Conservation (phyloP, 345 rosid genomes). For the Lumnitzera racemosa region DNA sequence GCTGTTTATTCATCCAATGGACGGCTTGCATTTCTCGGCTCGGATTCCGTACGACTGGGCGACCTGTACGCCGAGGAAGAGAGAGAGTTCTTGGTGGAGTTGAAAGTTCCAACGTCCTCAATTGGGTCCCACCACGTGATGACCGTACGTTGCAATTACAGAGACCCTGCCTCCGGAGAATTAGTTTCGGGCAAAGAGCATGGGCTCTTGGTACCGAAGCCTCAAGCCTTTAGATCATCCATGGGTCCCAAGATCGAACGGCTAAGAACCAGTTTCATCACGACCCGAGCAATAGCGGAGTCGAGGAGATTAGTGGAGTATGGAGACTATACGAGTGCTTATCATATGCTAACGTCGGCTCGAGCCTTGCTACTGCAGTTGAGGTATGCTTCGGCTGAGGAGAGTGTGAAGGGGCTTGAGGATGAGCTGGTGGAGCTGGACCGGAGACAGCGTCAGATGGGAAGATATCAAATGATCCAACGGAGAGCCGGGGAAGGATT, state of each 20-base stretch:
- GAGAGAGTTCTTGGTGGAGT: conserved; percentile 65
- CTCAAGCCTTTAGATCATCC: conserved; percentile 29
- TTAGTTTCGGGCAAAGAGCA: conserved; percentile 46
- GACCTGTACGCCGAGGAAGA: conserved; percentile 80
- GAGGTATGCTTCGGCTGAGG: conserved; percentile 24
- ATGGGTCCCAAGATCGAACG: conserved; percentile 36
- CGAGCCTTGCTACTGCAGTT: conserved; percentile 57
- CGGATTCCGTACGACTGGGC: conserved; percentile 57
- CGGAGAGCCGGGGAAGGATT: conserved; percentile 19
- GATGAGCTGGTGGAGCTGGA: conserved; percentile 63
- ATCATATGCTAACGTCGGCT: conserved; percentile 60
- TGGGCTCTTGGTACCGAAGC: conserved; percentile 27
- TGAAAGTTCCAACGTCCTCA: conserved; percentile 34
- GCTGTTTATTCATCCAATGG: conserved; percentile 63
- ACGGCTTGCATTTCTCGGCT: conserved; percentile 36
- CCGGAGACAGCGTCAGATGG: conserved; percentile 37
- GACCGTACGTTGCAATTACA: conserved; percentile 57
- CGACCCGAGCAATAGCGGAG: conserved; percentile 72
- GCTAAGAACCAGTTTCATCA: conserved; percentile 48
- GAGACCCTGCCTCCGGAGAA: conserved; percentile 52
- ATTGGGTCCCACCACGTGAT: conserved; percentile 36
- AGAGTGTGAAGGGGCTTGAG: conserved; percentile 38
- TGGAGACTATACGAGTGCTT: conserved; percentile 54
- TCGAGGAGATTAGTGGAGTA: conserved; percentile 53
- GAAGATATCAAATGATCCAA: conserved; percentile 6